Percentiles rank a stretch among this genome's conserved stretches.
Evolutionary conservation across 805 yeast genomes (phyloP).

Genomic region (Metschnikowia reukaufii): DNA sequence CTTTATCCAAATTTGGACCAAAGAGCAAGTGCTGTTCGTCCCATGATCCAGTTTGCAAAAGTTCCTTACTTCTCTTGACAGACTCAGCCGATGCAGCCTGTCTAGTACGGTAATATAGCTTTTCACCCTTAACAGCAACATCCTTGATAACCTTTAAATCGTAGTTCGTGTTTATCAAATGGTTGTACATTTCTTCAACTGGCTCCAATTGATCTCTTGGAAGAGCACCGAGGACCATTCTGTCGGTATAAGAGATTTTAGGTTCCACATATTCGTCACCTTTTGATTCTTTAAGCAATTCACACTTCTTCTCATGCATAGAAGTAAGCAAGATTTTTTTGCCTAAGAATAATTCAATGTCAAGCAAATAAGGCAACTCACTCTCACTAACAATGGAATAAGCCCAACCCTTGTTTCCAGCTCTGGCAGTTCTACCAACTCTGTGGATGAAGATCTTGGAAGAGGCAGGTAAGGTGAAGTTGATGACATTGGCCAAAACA

Average conservation of each 20-base stretch:
- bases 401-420: conserved; percentile 98
- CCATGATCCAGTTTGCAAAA: conserved; percentile 71
- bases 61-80: conserved; percentile 80
- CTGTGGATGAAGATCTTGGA: conserved; percentile 95
- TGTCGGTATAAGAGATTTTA: conserved; percentile 65
- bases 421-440: conserved; percentile 99
- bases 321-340: conserved; percentile 70
- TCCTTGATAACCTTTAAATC: conserved; percentile 65
- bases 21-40: conserved; percentile 82
- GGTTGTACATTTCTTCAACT: conserved; percentile 68
- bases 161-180: conserved; percentile 57
- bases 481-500: conserved; percentile 89
- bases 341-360: conserved; percentile 86
- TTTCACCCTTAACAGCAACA: conserved; percentile 86
- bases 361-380: conserved; percentile 88
- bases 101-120: conserved; percentile 80
- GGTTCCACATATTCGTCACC: conserved; percentile 49
- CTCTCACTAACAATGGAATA: conserved; percentile 81
- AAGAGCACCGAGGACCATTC: conserved; percentile 79
- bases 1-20: conserved; percentile 72
- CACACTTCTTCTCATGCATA: conserved; percentile 64
- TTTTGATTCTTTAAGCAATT: conserved; percentile 48
- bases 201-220: conserved; percentile 75
- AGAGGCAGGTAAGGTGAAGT: conserved; percentile 85
- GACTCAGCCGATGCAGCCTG: conserved; percentile 84